phyloP scores from a whole-genome alignment of 108 stramenopile species.

The Stephanodiscus minutulus region DNA sequence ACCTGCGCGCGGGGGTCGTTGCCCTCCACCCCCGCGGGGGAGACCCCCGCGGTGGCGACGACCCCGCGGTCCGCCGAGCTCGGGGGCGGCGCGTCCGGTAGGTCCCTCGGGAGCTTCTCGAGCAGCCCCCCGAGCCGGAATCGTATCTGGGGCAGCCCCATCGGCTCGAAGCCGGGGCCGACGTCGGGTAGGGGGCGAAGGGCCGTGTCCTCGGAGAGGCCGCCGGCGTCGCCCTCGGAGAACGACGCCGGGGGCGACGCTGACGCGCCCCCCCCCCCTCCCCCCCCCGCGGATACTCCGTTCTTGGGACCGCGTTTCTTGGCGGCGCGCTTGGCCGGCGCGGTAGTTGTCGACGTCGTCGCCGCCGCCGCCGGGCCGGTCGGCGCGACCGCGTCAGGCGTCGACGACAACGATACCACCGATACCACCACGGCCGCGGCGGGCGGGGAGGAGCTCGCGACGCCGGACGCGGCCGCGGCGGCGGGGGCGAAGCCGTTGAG shows the following conservation, averaged over 20 bases:
- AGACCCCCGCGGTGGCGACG: not conserved
- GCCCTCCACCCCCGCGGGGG: not conserved
- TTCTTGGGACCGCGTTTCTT: slow-evolving; percentile 2
- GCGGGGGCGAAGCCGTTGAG: slow-evolving; percentile 31
- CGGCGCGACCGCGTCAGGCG: not conserved
- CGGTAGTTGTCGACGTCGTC: not conserved
- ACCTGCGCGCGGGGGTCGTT: slow-evolving; percentile 16
- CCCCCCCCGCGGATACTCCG: not conserved
- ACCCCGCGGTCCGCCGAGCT: not conserved
- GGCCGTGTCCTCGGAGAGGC: not conserved
- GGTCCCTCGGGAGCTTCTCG: slow-evolving; percentile 21
- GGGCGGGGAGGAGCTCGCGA: not conserved
- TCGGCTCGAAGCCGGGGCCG: slow-evolving; percentile 21
- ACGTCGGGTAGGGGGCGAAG: slow-evolving; percentile 22
- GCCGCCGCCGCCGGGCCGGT: not conserved
- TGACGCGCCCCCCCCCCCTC: not conserved
- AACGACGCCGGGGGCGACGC: not conserved
- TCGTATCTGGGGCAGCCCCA: slow-evolving; percentile 22
- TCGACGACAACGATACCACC: not conserved
- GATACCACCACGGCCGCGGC: not conserved
- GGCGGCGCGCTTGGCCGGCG: not conserved
- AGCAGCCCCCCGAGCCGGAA: slow-evolving; percentile 17
- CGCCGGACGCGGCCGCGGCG: slow-evolving; percentile 1
- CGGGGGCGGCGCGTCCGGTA: slow-evolving; percentile 14
- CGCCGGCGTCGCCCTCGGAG: not conserved